Conservation (phyloP, 2,329 filamentous ascomycete species). For the Cordyceps fumosorosea region DNA sequence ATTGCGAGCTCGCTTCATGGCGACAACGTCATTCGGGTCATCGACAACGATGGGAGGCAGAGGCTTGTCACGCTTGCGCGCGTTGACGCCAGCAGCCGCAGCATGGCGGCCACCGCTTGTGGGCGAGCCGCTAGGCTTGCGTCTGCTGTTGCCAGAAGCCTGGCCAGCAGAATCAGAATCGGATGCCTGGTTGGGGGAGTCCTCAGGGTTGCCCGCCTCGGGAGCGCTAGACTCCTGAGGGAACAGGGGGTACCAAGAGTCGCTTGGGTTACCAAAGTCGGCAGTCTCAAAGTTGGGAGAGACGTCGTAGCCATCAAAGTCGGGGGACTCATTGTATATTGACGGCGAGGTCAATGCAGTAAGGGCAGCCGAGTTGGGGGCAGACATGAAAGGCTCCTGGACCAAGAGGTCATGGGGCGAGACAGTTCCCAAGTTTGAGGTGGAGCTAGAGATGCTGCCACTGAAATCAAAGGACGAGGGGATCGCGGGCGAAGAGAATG, state of each 20-base stretch:
- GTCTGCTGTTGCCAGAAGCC: conserved; percentile 34
- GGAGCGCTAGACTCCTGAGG: conserved; percentile 39
- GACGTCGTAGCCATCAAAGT: conserved; percentile 66
- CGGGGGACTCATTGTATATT: conserved; percentile 70
- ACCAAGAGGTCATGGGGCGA: conserved; percentile 78
- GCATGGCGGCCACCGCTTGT: conserved; percentile 52
- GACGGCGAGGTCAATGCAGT: conserved; percentile 83
- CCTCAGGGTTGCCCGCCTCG: conserved; percentile 25
- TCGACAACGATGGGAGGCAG: conserved; percentile 71
- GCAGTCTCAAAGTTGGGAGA: conserved; percentile 67
- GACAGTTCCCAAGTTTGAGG: conserved; percentile 60
- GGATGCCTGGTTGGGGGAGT: conserved; percentile 37
- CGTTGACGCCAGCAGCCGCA: conserved; percentile 60
- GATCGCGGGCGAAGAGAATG: conserved; percentile 48
- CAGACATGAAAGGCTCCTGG: conserved; percentile 62
- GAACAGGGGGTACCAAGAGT: conserved; percentile 69
- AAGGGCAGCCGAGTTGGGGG: conserved; percentile 74
- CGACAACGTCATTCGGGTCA: conserved; percentile 66
- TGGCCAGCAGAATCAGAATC: conserved; percentile 41
- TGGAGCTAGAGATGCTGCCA: conserved; percentile 41
- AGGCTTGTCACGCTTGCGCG: conserved; percentile 74
- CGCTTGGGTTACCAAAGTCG: conserved; percentile 45
- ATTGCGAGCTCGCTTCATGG: conserved; percentile 89
- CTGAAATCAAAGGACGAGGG: conserved; percentile 45
- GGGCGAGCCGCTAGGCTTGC: conserved; percentile 43